phyloP scores from a whole-genome alignment of 768 basidiomycete species.

The Rhodotorula paludigena region DNA sequence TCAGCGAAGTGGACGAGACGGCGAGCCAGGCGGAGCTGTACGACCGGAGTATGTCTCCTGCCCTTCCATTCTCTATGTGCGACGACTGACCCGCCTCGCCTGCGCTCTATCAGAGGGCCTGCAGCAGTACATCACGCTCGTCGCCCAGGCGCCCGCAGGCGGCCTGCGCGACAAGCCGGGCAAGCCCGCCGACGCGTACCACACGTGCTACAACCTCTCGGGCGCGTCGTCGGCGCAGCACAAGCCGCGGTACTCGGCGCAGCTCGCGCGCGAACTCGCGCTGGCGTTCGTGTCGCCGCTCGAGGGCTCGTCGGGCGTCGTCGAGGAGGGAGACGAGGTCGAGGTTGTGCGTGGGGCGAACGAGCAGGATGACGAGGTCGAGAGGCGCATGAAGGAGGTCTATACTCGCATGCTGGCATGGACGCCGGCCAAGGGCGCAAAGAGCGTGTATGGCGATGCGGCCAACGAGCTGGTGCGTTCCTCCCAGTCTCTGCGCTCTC shows the following conservation, averaged over 20 bases:
- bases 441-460: conserved; percentile 57
- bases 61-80: background rate
- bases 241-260: conserved; percentile 55
- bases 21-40: conserved; percentile 43
- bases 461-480: conserved; percentile 45
- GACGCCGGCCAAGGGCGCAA: conserved; percentile 57
- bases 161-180: conserved; percentile 93
- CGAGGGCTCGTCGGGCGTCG: background rate
- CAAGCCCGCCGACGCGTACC: conserved; percentile 94
- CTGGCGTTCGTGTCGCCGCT: conserved; percentile 27
- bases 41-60: conserved; percentile 41
- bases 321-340: conserved; percentile 3
- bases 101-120: conserved; percentile 53
- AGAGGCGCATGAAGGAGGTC: conserved; percentile 51
- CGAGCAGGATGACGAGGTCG: conserved; percentile 45
- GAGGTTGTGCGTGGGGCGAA: conserved; percentile 1
- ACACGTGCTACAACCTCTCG: conserved; percentile 85
- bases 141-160: conserved; percentile 77
- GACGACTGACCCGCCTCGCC: accelerated
- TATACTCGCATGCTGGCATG: conserved; percentile 61
- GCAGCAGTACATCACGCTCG: conserved; percentile 79
- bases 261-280: conserved; percentile 48
- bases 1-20: conserved; percentile 44
- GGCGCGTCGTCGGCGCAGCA: conserved; percentile 89
- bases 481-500: background rate